Evolutionary conservation across 345 rosid species (phyloP), one percentile per base, ranked within the genome.

Genomic region (Bretschneidera sinensis): DNA sequence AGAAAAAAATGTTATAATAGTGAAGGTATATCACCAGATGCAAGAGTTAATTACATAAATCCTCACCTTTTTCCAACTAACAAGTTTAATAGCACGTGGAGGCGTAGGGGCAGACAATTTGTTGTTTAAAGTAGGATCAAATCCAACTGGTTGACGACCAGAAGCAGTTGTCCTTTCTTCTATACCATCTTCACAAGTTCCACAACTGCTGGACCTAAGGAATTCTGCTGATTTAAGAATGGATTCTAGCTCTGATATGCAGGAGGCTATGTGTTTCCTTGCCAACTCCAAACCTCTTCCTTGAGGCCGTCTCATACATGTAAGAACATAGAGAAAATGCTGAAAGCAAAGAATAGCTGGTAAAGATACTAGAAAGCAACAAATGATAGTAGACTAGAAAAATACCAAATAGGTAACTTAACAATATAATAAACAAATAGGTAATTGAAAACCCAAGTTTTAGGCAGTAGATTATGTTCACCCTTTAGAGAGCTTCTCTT

Each of bases 261-360:
- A 91, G 65, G 85, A 79, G 19, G 80, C 80, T 77, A 91, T 78
- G 74, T 95, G 97, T 65, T 88, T 95, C 75, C 91, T 81, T 9
- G 97, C 97, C 85, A 86, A 74, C 73, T 85, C 95, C 70, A 85
- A 67, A 49, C 99, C 99, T 72, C 91, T 85, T 66, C 97, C 99
- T 79, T 95, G 97, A 58, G 97, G 88, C 65, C 96, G 86, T 80
- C 76, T 86, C 92, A 95, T 83, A 69, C 83, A 82, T 45, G 76
- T 71, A 65, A 95, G 86, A 76, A 87, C 74, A 68, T 90, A 97
- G 71, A 81, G 88, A 80, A 86, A 88, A 72, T 88, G 95, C 99
- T 95, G 95, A 73, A 79, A 73, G 62, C 20, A 66, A 55, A 59
- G 22, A 61, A 72, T 61, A 68, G 35, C 53, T 4, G 50, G 71